Evolutionary conservation across 164 flowering plant genomes (phyloP), one percentile per base, ranked within the genome.

Genomic region (Aristolochia fimbriata): DNA sequence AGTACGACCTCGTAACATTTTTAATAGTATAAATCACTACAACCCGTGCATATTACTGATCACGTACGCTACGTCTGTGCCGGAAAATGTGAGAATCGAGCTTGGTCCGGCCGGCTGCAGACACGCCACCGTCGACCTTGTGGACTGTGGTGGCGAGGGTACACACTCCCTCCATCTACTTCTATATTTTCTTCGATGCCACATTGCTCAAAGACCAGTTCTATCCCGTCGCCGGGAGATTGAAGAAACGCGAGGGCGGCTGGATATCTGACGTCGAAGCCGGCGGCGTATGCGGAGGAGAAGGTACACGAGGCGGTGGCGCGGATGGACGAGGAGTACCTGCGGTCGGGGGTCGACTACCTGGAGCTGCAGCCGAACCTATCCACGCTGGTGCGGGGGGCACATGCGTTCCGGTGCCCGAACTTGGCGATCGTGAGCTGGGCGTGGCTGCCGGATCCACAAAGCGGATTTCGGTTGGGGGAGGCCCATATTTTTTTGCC

Each of bases 341-440:
- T 84, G 51, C 68, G 80, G 49, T 84, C 89, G 12, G 90, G 86
- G 27, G 67, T 84, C 3, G 90, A 84, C 60, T 84, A 76, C 68
- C 55, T 84, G n/a, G 86, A 84, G 70, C 57, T 74, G 41, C 90
- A 82, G 68, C 82, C 90, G 7, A 80, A 80, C 72, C 60, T 82
- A 23, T 63, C 81, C n/a, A 80, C 79, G 14, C 76, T 84, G 0
- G 83, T 77, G 47, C 78, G 85, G 0, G 82, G 85, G 14, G 75
- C 81, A 8, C 80, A 78, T 19, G 74, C 81, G 0, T 81, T 82
- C 21, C 74, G 78, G 19, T 74, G 75, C 65, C 81, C 81, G 0
- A 78, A 74, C 48, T n/a, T 78, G 0, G 62, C 13, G 17, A 56
- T 78, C 16, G 66, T 63, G 0, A 76, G 78, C 55, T 78, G 78